Evolutionary conservation across 768 basidiomycete genomes (phyloP).

Genomic region (Cystofilobasidium macerans): DNA sequence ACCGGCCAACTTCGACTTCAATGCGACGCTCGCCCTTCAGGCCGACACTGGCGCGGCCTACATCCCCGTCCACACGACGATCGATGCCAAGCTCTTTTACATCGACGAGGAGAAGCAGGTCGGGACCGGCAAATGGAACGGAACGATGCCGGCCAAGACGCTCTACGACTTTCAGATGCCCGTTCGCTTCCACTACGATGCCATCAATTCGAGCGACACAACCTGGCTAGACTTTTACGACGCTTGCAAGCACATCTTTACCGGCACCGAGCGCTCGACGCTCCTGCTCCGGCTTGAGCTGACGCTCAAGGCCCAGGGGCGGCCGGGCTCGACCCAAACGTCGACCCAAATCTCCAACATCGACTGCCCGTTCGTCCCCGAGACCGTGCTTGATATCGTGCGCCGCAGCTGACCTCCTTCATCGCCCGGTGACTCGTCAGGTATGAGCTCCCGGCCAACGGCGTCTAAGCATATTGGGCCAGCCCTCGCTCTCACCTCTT

Average conservation of each 20-base stretch:
- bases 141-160: constrained; percentile 55
- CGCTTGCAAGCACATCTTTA: constrained; percentile 52
- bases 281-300: constrained; percentile 18
- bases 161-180: constrained; percentile 61
- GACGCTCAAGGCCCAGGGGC: background rate
- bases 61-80: constrained; percentile 57
- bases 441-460: constrained; percentile 15
- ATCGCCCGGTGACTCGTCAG: background rate
- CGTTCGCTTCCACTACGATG: constrained; percentile 71
- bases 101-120: constrained; percentile 54
- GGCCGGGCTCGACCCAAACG: background rate
- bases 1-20: constrained; percentile 85
- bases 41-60: constrained; percentile 64
- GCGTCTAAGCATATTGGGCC: too few species aligned
- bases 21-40: constrained; percentile 62
- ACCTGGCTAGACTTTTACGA: constrained; percentile 74
- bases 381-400: too few species aligned
- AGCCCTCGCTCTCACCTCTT: too few species aligned
- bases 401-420: background rate
- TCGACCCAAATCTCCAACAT: constrained; percentile 13
- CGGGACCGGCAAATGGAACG: constrained; percentile 52
- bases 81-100: constrained; percentile 62
- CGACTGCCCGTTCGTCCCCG: constrained; percentile 23
- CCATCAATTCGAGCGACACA: constrained; percentile 63
- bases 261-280: constrained; percentile 14